Evolutionary conservation across 2,329 filamentous ascomycete genomes (phyloP).

Genomic region (Cyphellophora attinorum): DNA sequence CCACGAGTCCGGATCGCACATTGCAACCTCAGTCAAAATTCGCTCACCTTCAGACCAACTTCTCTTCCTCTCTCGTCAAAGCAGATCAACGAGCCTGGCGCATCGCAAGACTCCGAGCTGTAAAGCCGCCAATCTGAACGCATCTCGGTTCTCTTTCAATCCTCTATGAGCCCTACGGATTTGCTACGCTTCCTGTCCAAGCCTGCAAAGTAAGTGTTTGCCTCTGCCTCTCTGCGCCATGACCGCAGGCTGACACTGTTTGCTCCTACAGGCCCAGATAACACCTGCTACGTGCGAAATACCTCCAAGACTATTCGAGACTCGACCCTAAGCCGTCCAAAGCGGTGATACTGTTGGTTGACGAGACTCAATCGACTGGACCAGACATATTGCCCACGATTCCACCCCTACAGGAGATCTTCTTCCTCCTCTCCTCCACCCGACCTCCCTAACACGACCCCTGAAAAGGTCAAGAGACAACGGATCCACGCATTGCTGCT

Average conservation of each 20-base stretch:
- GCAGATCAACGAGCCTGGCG: neutral
- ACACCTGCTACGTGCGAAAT: constrained; percentile 28
- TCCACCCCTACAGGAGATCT: constrained; percentile 74
- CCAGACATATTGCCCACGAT: constrained; percentile 66
- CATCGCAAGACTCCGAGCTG: constrained; percentile 1
- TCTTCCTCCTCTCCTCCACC: constrained; percentile 71
- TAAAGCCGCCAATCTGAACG: neutral
- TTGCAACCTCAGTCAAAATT: too few relatives aligned
- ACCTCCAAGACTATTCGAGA: constrained; percentile 13
- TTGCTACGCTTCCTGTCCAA: constrained; percentile 89
- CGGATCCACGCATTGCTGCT: constrained; percentile 50
- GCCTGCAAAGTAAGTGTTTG: constrained; percentile 69
- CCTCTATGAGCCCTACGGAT: constrained; percentile 85
- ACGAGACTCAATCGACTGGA: constrained; percentile 44
- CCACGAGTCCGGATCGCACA: too few relatives aligned
- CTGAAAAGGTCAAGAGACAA: constrained; percentile 54
- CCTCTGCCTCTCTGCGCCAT: constrained; percentile 1
- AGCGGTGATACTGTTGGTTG: constrained; percentile 55
- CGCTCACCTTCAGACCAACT: too few relatives aligned
- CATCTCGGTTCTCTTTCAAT: constrained; percentile 12
- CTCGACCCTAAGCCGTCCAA: too few relatives aligned
- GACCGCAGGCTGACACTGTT: neutral
- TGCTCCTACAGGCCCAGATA: constrained; percentile 51
- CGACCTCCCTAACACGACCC: constrained; percentile 77
- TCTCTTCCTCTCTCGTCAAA: too few relatives aligned